Evolutionary conservation across 164 flowering plant genomes (phyloP), one percentile per base, ranked within the genome.

Genomic region (Nelumbo lutea): DNA sequence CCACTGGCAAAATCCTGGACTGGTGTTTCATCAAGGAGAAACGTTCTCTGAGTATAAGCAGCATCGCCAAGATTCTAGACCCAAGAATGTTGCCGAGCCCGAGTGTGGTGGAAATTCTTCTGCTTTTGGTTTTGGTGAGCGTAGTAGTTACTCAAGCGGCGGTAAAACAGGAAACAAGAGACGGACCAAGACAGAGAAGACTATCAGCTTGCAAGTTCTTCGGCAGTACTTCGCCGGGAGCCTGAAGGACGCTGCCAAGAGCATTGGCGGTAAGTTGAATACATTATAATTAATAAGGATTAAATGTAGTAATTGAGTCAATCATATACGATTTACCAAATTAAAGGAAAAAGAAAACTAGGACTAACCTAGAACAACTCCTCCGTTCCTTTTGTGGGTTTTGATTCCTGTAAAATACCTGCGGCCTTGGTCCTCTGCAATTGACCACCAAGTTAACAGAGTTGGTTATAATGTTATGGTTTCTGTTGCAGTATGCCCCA

Each of bases 241-340:
- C 83, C 84, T 92, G 38, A 89, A 90, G 77, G 98, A 93, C 79
- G 98, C 98, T 64, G 98, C 98, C 41, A 93, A 83, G 74, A 90
- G 79, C 69, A 80, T 90, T 71, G 96, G 98, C 8, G 96, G 96
- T 92, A 82, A 72, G 90, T 72, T 58, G 5, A 10, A 56, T 39
- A 55, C 27, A 27, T 27, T 27, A 27, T 27, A 27, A 27, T 27
- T 27, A 27, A 27, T 27, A 27, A 27, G 27, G 27, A 27, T 27
- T 27, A 27, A 27, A 27, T 27, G 27, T 27, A 27, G 27, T 27
- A 27, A 27, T 27, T 27, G 27, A 27, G 27, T 27, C 27, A 27
- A 27, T 27, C 27, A 0, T 27, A 27, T 27, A 27, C 27, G 27
- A 27, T 27, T 27, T 27, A 27, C 27, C 27, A 27, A 27, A 27